Evolutionary conservation across 345 rosid genomes (phyloP).

Genomic region (Moricandia arvensis): DNA sequence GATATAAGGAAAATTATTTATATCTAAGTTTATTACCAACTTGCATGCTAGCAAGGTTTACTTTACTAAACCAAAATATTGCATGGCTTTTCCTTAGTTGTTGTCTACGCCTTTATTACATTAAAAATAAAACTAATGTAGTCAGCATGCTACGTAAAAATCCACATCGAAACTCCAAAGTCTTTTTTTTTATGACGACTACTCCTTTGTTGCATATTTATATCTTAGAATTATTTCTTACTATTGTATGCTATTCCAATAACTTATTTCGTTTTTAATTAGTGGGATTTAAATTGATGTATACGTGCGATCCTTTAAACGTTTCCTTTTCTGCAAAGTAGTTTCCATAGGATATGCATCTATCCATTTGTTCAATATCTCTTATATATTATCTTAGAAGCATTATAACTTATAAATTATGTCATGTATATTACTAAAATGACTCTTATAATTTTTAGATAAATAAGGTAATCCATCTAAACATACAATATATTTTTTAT

Average conservation of each 20-base stretch:
- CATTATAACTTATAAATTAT: not conserved
- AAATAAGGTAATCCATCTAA: too few species aligned
- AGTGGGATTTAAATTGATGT: conserved; percentile 18
- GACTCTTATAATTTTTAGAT: too few species aligned
- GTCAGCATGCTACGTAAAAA: conserved; percentile 13
- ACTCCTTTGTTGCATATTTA: not conserved
- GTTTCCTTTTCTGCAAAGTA: conserved; percentile 28
- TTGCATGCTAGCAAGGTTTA: not conserved
- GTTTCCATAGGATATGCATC: conserved; percentile 32
- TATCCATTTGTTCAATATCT: conserved; percentile 10
- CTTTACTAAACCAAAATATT: not conserved
- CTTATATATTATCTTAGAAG: not conserved
- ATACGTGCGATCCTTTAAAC: conserved; percentile 29
- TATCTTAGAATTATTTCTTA: not conserved
- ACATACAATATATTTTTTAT: too few species aligned
- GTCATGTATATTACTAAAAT: too few species aligned
- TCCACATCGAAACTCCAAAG: not conserved
- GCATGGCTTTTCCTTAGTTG: not conserved
- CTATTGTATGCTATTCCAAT: not conserved
- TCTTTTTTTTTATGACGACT: not conserved
- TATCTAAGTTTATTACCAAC: not conserved
- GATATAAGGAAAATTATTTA: not conserved
- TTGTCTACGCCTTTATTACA: conserved; percentile 1
- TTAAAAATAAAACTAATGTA: not conserved
- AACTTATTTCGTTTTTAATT: not conserved